A percentile compares a stretch with the other conserved stretches of the same genome.
These are phyloP conservation scores for Taphrina wiesneri DNA, from an alignment of 1,139 yeast species.

Conservation along the genomic window DNA sequence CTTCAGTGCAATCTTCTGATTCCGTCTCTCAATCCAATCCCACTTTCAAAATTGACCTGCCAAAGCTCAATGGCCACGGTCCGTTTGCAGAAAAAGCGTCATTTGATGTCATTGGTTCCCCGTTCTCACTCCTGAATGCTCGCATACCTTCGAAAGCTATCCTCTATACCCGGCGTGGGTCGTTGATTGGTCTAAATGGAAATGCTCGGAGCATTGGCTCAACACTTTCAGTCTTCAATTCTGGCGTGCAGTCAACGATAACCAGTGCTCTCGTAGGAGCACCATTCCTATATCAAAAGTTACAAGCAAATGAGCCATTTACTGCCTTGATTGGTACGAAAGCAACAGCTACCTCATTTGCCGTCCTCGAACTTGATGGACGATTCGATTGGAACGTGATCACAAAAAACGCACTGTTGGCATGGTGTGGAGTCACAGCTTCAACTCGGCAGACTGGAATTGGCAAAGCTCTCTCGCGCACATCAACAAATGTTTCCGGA, in stretches of 20 bases:
- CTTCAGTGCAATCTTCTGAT: conserved; percentile 4
- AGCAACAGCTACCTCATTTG: conserved; percentile 40
- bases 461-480: conserved; percentile 42
- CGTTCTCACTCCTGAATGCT: conserved; percentile 51
- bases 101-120: conserved; percentile 52
- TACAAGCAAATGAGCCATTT: conserved; percentile 40
- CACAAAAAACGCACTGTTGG: conserved; percentile 45
- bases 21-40: conserved; percentile 1
- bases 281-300: conserved; percentile 27
- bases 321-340: conserved; percentile 40
- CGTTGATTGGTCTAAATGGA: conserved; percentile 54
- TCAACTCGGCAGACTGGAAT: conserved; percentile 37
- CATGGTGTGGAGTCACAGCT: conserved; percentile 44
- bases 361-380: conserved; percentile 48
- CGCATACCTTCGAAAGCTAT: conserved; percentile 55
- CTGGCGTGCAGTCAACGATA: conserved; percentile 11
- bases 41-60: conserved; percentile 38
- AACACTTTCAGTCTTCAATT: conserved; percentile 21
- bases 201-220: conserved; percentile 42
- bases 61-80: conserved; percentile 41
- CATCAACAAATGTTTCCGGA: conserved; percentile 44
- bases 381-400: conserved; percentile 47
- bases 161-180: conserved; percentile 51
- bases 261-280: conserved; percentile 7
- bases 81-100: conserved; percentile 41